Evolutionary conservation across 345 rosid genomes (phyloP).

Genomic region (Eucalyptus sp.): DNA sequence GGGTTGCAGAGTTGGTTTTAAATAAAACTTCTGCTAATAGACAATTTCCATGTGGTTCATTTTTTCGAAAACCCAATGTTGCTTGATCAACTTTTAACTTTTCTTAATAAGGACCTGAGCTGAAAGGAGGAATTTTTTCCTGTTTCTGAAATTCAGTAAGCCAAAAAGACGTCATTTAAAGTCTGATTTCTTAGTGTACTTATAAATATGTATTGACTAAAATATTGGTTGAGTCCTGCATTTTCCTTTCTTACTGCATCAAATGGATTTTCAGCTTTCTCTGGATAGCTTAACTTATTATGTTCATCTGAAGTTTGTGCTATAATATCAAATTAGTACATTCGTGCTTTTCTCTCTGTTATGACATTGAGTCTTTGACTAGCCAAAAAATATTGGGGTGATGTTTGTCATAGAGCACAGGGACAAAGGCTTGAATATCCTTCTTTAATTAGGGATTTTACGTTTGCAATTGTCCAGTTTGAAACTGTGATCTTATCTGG

Average conservation of each 20-base stretch:
- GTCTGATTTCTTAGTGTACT: background rate
- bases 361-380: background rate
- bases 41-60: background rate
- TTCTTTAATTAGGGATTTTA: background rate
- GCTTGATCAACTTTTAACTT: background rate
- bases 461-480: background rate
- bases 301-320: background rate
- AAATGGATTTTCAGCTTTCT: background rate
- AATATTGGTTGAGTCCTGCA: background rate
- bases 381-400: background rate
- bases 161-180: background rate
- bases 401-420: background rate
- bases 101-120: background rate
- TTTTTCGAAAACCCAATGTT: background rate
- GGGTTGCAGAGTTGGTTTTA: background rate
- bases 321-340: background rate
- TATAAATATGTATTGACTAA: background rate
- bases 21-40: background rate
- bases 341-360: background rate
- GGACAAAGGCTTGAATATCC: background rate
- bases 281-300: background rate
- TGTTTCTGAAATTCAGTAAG: background rate
- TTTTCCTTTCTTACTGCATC: background rate
- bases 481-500: background rate
- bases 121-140: background rate